phyloP scores from a whole-genome alignment of 1,284 basidiomycete genomes.

The Leccinum griseonigrum region DNA sequence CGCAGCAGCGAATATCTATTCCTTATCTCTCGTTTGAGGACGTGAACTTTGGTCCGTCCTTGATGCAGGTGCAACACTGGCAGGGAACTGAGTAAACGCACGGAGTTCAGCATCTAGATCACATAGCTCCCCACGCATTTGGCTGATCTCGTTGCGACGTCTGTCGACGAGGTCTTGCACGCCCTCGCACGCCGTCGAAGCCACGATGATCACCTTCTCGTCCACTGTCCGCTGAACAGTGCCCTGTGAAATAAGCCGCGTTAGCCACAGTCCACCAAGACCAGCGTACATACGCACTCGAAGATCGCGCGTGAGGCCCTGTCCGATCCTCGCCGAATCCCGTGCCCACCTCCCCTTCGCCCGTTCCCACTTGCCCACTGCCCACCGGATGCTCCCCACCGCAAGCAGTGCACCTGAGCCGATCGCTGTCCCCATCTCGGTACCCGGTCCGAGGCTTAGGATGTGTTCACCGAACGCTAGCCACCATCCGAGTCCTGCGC shows the following conservation, averaged over 20 bases:
- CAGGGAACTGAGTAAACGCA: slow-evolving; percentile 17
- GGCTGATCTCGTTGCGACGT: slow-evolving; percentile 40
- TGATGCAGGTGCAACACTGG: slow-evolving; percentile 1
- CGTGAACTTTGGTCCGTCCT: slow-evolving; percentile 4
- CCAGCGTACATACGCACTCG: slow-evolving; percentile 42
- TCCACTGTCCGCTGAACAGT: slow-evolving; percentile 48
- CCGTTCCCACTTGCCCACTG: slow-evolving; percentile 68
- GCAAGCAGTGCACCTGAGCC: slow-evolving; percentile 60
- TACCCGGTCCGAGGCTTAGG: slow-evolving; percentile 37
- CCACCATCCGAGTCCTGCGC: slow-evolving; percentile 49
- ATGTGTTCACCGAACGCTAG: slow-evolving; percentile 41
- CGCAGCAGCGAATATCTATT: slow-evolving; percentile 17
- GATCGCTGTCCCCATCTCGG: slow-evolving; percentile 57
- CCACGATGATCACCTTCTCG: slow-evolving; percentile 43
- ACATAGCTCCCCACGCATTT: slow-evolving; percentile 44
- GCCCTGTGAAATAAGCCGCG: slow-evolving; percentile 33
- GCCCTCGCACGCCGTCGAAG: slow-evolving; percentile 42
- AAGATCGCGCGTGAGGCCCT: slow-evolving; percentile 72
- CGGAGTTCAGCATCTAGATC: slow-evolving; percentile 44
- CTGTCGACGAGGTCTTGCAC: slow-evolving; percentile 48
- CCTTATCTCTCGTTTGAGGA: slow-evolving; percentile 4
- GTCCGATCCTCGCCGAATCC: slow-evolving; percentile 68
- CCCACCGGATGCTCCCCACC: slow-evolving; percentile 59
- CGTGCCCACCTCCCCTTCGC: slow-evolving; percentile 72
- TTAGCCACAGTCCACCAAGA: slow-evolving; percentile 1